Evolutionary conservation across 2,329 filamentous ascomycete genomes (phyloP).

Genomic region (Apiospora hydei): DNA sequence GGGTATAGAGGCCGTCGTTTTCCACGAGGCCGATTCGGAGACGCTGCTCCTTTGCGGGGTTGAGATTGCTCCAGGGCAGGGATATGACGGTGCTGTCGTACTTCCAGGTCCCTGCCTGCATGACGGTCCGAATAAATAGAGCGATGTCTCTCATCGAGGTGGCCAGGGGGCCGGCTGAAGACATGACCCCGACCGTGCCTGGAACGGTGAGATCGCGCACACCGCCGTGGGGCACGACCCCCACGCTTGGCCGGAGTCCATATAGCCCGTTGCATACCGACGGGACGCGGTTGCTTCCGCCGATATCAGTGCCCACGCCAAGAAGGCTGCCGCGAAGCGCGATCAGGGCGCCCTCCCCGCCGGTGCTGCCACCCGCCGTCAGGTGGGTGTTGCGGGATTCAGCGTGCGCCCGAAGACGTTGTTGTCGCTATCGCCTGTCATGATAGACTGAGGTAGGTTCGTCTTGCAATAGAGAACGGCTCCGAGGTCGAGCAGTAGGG

Average conservation of each 20-base stretch:
- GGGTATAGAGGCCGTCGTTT: constrained; percentile 39
- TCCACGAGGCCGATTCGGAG: constrained; percentile 52
- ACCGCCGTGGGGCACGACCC: constrained; percentile 60
- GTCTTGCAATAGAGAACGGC: constrained; percentile 62
- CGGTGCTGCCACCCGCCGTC: constrained; percentile 45
- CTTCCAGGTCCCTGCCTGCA: constrained; percentile 58
- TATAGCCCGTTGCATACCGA: constrained; percentile 55
- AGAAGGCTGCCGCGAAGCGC: constrained; percentile 42
- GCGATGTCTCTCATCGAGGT: constrained; percentile 58
- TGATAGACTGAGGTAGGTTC: constrained; percentile 45
- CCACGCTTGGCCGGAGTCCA: constrained; percentile 55
- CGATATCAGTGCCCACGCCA: constrained; percentile 60
- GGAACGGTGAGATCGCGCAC: constrained; percentile 65
- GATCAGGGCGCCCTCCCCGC: constrained; percentile 39
- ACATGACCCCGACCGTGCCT: constrained; percentile 70
- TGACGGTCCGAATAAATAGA: constrained; percentile 55
- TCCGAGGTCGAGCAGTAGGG: constrained; percentile 56
- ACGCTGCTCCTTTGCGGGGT: constrained; percentile 48
- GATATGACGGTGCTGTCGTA: constrained; percentile 61
- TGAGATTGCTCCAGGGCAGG: constrained; percentile 58
- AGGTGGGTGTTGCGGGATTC: constrained; percentile 51
- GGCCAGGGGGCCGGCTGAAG: constrained; percentile 66
- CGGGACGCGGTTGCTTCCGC: constrained; percentile 58
- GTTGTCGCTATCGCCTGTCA: constrained; percentile 59
- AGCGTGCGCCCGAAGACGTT: constrained; percentile 58